Conservation (phyloP, 192 early-diverging fungal species). For the Coemansia sp. region DNA sequence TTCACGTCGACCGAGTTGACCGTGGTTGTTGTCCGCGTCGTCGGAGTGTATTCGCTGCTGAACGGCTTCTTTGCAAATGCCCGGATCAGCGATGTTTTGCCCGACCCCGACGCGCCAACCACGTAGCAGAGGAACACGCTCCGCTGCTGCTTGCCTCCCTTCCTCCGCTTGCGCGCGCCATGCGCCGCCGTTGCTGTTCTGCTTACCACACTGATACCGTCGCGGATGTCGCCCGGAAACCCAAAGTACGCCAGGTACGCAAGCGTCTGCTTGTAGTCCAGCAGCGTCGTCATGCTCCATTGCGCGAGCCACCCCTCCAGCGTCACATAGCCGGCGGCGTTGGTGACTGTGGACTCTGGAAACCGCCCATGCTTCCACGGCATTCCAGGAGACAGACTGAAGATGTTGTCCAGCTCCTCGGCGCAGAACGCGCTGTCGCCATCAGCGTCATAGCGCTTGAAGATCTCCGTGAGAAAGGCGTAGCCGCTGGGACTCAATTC, state of each 20-base stretch:
- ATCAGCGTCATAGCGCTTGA: constrained; percentile 94
- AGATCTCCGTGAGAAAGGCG: constrained; percentile 93
- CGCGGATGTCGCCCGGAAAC: constrained; percentile 86
- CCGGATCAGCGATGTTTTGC: constrained; percentile 89
- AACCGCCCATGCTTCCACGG: constrained; percentile 92
- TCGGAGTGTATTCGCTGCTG: constrained; percentile 71
- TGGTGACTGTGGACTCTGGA: constrained; percentile 88
- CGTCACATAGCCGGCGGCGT: constrained; percentile 86
- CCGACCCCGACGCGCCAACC: constrained; percentile 87
- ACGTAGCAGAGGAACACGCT: constrained; percentile 95
- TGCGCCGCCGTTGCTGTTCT: constrained; percentile 16
- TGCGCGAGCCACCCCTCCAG: constrained; percentile 98
- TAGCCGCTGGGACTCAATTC: constrained; percentile 94
- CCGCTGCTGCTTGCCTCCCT: constrained; percentile 81
- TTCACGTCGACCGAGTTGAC: constrained; percentile 97
- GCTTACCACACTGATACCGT: constrained; percentile 74
- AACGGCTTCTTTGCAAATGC: constrained; percentile 88
- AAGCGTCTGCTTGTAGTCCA: constrained; percentile 88
- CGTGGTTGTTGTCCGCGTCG: constrained; percentile 73
- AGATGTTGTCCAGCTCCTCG: constrained; percentile 82
- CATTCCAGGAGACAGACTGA: constrained; percentile 86
- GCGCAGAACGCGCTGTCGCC: constrained; percentile 94
- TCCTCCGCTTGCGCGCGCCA: constrained; percentile 66
- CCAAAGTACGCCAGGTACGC: constrained; percentile 97
- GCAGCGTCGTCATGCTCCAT: constrained; percentile 98